phyloP scores from a whole-genome alignment of 768 basidiomycete species.

The Agrocybe praecox region DNA sequence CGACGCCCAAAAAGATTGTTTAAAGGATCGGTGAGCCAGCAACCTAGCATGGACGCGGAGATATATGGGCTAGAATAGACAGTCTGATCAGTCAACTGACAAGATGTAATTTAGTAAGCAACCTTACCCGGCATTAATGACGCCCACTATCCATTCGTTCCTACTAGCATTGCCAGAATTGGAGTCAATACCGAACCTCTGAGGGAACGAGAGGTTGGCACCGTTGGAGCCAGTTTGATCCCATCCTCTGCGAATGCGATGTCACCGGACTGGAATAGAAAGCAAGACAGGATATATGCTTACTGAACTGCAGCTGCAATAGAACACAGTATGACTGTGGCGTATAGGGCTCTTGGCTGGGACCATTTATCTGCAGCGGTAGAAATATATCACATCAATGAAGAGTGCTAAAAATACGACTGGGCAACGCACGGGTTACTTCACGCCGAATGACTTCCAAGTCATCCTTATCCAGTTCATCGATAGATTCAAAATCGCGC shows the following conservation, averaged over 20 bases:
- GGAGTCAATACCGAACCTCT: conserved; percentile 42
- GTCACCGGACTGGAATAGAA: not conserved
- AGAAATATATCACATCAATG: conserved; percentile 1
- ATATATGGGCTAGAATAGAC: conserved; percentile 33
- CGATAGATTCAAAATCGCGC: conserved; percentile 36
- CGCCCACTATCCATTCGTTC: conserved; percentile 71
- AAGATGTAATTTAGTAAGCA: not conserved
- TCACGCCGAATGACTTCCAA: conserved; percentile 37
- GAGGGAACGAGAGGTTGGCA: conserved; percentile 56
- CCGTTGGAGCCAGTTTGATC: conserved; percentile 62
- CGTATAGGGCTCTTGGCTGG: conserved; percentile 39
- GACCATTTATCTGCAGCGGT: conserved; percentile 37
- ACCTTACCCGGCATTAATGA: conserved; percentile 62
- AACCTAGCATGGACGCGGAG: conserved; percentile 38
- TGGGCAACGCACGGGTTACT: conserved; percentile 31
- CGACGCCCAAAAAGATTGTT: conserved; percentile 64
- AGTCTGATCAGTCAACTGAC: not conserved
- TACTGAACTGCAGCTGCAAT: conserved; percentile 76
- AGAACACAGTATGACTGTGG: conserved; percentile 52
- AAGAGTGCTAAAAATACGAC: not conserved
- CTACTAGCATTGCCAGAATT: conserved; percentile 26
- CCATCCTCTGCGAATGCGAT: conserved; percentile 31
- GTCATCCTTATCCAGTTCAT: conserved; percentile 33
- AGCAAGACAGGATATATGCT: not conserved
- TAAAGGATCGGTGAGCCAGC: conserved; percentile 47